A percentile compares a stretch with the other conserved stretches of the same genome.
phyloP scores from a whole-genome alignment of 2,329 filamentous ascomycete genomes.

The Xylaria sp. region DNA sequence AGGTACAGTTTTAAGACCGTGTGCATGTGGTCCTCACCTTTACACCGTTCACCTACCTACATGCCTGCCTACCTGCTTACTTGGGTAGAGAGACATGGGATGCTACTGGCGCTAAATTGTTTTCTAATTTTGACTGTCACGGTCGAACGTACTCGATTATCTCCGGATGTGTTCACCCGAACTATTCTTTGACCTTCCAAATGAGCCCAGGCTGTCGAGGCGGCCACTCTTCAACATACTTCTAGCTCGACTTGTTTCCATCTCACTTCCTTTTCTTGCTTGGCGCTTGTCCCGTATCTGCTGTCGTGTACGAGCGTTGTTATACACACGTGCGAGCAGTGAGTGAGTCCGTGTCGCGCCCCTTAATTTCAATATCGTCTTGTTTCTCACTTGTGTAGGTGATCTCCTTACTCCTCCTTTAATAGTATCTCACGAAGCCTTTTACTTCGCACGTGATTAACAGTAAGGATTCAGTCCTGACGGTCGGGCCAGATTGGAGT shows the following conservation, averaged over 20 bases:
- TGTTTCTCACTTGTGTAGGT: constrained; percentile 17
- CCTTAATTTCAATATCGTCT: constrained; percentile 19
- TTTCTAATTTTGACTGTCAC: constrained; percentile 2
- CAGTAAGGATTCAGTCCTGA: constrained; percentile 11
- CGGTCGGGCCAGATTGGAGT: neutral
- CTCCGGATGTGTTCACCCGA: neutral
- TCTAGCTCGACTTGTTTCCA: constrained; percentile 10
- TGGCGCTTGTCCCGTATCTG: constrained; percentile 1
- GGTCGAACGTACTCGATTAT: constrained; percentile 6
- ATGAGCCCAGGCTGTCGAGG: neutral
- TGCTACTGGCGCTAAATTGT: neutral
- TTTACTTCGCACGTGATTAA: constrained; percentile 19
- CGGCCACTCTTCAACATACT: neutral
- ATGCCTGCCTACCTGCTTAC: neutral
- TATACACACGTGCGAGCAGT: neutral
- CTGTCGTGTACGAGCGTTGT: constrained; percentile 5
- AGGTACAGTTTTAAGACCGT: neutral
- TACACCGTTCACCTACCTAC: neutral
- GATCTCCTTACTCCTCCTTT: neutral
- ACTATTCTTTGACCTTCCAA: neutral
- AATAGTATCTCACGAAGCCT: neutral
- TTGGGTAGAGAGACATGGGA: neutral
- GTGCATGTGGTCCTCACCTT: neutral
- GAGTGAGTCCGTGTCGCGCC: constrained; percentile 18
- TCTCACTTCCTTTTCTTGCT: neutral